A percentile compares a stretch with the other conserved stretches of the same genome.
Conservation (phyloP, 75 land plant species). For the Picea sitchensis region DNA sequence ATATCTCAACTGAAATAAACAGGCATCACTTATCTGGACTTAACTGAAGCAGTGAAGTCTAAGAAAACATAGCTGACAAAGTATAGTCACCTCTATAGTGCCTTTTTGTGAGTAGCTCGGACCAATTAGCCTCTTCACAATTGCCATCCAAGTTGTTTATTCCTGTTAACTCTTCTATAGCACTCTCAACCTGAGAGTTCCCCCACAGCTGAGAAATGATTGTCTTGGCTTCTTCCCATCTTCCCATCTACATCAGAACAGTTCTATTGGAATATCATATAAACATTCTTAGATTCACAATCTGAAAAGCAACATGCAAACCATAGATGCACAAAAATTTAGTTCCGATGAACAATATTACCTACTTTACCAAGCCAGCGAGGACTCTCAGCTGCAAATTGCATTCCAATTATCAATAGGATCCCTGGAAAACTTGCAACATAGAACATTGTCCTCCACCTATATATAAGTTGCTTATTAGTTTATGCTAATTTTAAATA, state of each 20-base stretch:
- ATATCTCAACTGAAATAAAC: background rate
- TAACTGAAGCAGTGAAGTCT: background rate
- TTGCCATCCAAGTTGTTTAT: conserved; percentile 32
- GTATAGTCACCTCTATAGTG: conserved; percentile 9
- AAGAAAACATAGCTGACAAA: background rate
- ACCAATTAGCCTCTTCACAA: conserved; percentile 52
- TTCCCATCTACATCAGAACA: conserved; percentile 48
- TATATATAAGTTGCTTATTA: conserved; percentile 12
- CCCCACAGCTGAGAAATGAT: conserved; percentile 74
- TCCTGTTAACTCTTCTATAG: conserved; percentile 63
- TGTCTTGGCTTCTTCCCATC: conserved; percentile 55
- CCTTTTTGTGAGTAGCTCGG: conserved; percentile 45
- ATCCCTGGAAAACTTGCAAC: conserved; percentile 64
- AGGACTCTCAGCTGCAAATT: conserved; percentile 92
- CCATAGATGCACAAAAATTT: background rate
- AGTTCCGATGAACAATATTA: background rate
- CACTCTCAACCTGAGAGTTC: conserved; percentile 45
- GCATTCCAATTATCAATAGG: conserved; percentile 71
- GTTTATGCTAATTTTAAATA: conserved; percentile 1
- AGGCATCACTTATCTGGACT: background rate
- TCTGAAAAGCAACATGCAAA: background rate
- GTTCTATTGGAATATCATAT: background rate
- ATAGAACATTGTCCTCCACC: conserved; percentile 92
- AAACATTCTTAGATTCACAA: background rate
- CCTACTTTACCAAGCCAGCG: conserved; percentile 89